Conservation (phyloP, 139 green algal species). For the Closterium sp. region DNA sequence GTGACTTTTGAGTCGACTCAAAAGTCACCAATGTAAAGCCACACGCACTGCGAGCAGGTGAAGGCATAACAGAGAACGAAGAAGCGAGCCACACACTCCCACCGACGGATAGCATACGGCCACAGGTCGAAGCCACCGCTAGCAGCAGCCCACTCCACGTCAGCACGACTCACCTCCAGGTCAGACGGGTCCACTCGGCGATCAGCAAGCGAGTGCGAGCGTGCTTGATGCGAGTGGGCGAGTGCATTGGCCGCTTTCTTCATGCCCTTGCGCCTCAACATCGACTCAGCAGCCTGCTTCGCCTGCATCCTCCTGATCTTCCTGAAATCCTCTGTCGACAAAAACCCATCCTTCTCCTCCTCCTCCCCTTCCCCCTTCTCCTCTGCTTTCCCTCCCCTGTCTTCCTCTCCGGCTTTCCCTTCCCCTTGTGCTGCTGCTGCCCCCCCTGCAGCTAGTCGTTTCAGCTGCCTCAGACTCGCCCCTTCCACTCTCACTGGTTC, state of each 20-base stretch:
- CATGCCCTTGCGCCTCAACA: conserved; percentile 81
- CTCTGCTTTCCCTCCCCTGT: neutral
- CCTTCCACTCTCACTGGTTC: neutral
- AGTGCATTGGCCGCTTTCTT: conserved; percentile 50
- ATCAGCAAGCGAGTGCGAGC: conserved; percentile 51
- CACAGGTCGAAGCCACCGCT: too few relatives aligned
- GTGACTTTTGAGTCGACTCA: too few relatives aligned
- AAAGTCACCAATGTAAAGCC: too few relatives aligned
- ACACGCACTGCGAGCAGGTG: too few relatives aligned
- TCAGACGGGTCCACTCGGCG: conserved; percentile 60
- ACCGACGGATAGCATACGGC: too few relatives aligned
- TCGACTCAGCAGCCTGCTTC: conserved; percentile 64
- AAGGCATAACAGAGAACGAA: too few relatives aligned
- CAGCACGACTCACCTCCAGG: conserved; percentile 52
- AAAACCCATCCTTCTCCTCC: conserved; percentile 73
- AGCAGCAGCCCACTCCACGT: neutral
- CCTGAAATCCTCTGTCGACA: conserved; percentile 84
- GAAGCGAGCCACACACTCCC: too few relatives aligned
- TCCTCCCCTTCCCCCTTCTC: conserved; percentile 6
- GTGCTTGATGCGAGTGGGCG: conserved; percentile 19
- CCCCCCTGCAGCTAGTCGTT: neutral
- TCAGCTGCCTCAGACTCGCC: neutral
- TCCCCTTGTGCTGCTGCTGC: neutral
- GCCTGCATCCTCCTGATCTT: conserved; percentile 68
- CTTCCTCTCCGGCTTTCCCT: neutral